A percentile compares a stretch with the other conserved stretches of the same genome.
Conservation (phyloP, 2,329 filamentous ascomycete genomes). For the Penicillium sp. region DNA sequence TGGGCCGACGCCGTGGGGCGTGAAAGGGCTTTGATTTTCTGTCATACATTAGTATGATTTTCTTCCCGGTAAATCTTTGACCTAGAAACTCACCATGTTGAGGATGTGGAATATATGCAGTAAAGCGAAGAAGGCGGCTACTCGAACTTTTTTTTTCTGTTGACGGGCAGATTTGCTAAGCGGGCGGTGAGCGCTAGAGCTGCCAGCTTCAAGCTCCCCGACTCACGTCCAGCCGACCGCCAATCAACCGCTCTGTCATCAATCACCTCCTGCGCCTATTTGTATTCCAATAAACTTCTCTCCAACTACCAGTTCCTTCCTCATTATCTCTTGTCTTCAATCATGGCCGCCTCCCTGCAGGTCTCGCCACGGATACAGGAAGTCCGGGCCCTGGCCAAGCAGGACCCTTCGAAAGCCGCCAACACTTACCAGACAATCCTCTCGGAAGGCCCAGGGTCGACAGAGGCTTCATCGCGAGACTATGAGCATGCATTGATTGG, state of each 20-base stretch:
- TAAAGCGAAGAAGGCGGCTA: slow-evolving; percentile 17
- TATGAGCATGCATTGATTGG: slow-evolving; percentile 89
- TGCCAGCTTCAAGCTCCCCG: slow-evolving; percentile 32
- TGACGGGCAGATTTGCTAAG: slow-evolving; percentile 34
- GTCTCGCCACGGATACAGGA: slow-evolving; percentile 74
- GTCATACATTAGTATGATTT: slow-evolving; percentile 11
- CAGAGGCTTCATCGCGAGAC: slow-evolving; percentile 82
- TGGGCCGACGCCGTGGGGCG: slow-evolving; percentile 50
- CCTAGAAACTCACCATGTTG: slow-evolving; percentile 33
- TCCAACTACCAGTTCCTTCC: neutral
- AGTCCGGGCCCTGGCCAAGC: slow-evolving; percentile 80
- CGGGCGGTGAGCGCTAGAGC: slow-evolving; percentile 36
- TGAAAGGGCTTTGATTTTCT: slow-evolving; percentile 61
- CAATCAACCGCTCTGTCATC: slow-evolving; percentile 23
- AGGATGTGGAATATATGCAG: slow-evolving; percentile 14
- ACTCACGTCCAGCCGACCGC: slow-evolving; percentile 13
- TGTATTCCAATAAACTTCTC: neutral
- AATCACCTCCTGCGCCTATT: slow-evolving; percentile 9
- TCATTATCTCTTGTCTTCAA: slow-evolving; percentile 14
- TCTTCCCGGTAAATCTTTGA: neutral
- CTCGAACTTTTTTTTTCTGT: slow-evolving; percentile 37
- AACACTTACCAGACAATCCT: slow-evolving; percentile 87
- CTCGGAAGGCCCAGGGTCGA: slow-evolving; percentile 78
- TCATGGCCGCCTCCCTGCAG: slow-evolving; percentile 53
- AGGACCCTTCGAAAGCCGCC: slow-evolving; percentile 81